A percentile compares a stretch with the other conserved stretches of the same genome.
Evolutionary conservation across 495 filamentous ascomycete species (phyloP).

Genomic region (Aspergillus nidulans): DNA sequence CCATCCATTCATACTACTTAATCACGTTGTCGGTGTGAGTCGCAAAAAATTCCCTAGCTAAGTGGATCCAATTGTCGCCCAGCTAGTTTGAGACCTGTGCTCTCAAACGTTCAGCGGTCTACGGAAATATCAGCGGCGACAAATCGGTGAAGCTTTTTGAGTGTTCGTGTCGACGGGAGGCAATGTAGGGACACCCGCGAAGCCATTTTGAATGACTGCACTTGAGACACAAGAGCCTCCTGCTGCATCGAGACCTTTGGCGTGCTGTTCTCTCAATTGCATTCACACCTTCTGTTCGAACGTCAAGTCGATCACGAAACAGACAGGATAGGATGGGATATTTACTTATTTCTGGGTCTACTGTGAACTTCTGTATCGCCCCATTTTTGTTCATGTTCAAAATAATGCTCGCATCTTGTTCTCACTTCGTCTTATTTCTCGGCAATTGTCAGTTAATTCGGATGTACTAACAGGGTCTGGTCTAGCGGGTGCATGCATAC

Average conservation of each 20-base stretch:
- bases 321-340: background rate
- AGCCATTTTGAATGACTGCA: constrained; percentile 9
- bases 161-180: background rate
- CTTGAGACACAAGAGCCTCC: background rate
- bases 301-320: too few relatives aligned
- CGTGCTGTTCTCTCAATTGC: too few relatives aligned
- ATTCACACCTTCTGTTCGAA: too few relatives aligned
- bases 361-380: background rate
- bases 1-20: background rate
- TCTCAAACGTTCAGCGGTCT: background rate
- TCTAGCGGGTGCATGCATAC: background rate
- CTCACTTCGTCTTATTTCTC: background rate
- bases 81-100: background rate
- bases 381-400: background rate
- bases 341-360: constrained; percentile 1
- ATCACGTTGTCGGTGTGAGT: background rate
- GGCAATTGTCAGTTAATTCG: background rate
- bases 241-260: background rate
- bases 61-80: background rate
- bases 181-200: background rate
- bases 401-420: too few relatives aligned
- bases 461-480: background rate
- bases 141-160: constrained; percentile 6
- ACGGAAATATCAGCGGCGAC: constrained; percentile 16
- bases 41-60: background rate